Evolutionary conservation across 805 yeast species (phyloP).

Genomic region (Candida taoyuanica): DNA sequence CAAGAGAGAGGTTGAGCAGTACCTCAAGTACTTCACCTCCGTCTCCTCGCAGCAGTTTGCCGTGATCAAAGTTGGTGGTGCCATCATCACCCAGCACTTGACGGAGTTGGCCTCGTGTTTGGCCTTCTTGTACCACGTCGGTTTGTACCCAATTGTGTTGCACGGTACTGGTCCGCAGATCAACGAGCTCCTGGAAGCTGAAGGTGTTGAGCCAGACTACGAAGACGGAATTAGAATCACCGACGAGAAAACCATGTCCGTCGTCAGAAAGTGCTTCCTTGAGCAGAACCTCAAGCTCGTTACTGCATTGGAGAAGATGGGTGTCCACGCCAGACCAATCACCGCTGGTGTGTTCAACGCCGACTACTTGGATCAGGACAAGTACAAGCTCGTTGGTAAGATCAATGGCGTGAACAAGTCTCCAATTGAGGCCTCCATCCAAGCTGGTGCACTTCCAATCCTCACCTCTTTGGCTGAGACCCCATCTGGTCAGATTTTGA

Average conservation of each 20-base stretch:
- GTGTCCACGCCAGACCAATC: constrained; percentile 97
- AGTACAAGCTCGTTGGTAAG: constrained; percentile 90
- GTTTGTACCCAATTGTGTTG: constrained; percentile 91
- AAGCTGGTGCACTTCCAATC: constrained; percentile 95
- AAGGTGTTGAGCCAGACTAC: constrained; percentile 93
- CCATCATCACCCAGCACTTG: constrained; percentile 91
- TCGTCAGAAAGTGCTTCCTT: constrained; percentile 90
- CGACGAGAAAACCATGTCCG: constrained; percentile 90
- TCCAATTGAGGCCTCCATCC: constrained; percentile 88
- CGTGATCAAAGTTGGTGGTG: constrained; percentile 98
- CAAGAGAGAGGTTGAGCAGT: constrained; percentile 97
- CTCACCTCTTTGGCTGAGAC: constrained; percentile 97
- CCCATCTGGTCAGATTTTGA: constrained; percentile 90
- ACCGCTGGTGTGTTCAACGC: constrained; percentile 97
- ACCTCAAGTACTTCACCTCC: constrained; percentile 91
- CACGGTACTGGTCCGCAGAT: constrained; percentile 99
- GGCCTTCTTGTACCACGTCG: constrained; percentile 95
- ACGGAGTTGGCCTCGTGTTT: constrained; percentile 92
- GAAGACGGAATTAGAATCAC: constrained; percentile 96
- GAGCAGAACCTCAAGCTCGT: constrained; percentile 94
- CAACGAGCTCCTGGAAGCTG: constrained; percentile 86
- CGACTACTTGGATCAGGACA: constrained; percentile 81
- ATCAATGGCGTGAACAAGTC: constrained; percentile 82
- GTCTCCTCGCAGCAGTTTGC: constrained; percentile 97
- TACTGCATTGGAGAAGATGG: constrained; percentile 92